Evolutionary conservation across 441 rosid genomes (phyloP), one percentile per base, ranked within the genome.

Genomic region (Hypseocharis bilobata): DNA sequence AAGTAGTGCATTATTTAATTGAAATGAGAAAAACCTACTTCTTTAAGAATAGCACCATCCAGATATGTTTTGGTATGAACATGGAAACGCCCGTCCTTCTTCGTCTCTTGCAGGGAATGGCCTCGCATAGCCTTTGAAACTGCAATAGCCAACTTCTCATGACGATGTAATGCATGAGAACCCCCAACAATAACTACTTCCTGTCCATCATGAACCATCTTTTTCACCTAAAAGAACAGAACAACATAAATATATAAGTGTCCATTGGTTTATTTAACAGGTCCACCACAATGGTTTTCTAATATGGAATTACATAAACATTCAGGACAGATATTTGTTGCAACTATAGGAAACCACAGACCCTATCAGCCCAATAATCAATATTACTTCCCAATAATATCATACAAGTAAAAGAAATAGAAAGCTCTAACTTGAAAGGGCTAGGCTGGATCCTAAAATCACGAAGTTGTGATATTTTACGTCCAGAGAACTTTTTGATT

Each of bases 41-140:
- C 97, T 86, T 86, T 93, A 64, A 93, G 96, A 44, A 88, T 83
- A 67, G 96, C 95, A 38, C 99, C 99, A 80, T 93, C 99, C 55
- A 93, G 72, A 76, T 86, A 91, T 69, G 87, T 93, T 79, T 87
- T 93, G 69, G 97, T 91, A 70, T 82, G 99, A 74, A 91, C 97
- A 76, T 88, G 96, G 74, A 90, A 93, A 54, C 93, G 91, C 28
- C 97, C 99, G 69, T 91, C 99, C 62, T 76, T 88, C 76, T 82
- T 91, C 32, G 99, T 93, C 79, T 93, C 95, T 79, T 91, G 99
- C 78, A 93, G 79, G 70, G 99, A 91, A 84, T 87, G 95, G 71
- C 96, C 89, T 28, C 90, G 90, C 95, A 87, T 93, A 60, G 99
- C 99, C 82, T 93, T 93, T 65, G 97, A 86, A 68, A 93, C 85